Evolutionary conservation across 2,329 filamentous ascomycete genomes (phyloP).

Genomic region (Xylaria polymorpha): DNA sequence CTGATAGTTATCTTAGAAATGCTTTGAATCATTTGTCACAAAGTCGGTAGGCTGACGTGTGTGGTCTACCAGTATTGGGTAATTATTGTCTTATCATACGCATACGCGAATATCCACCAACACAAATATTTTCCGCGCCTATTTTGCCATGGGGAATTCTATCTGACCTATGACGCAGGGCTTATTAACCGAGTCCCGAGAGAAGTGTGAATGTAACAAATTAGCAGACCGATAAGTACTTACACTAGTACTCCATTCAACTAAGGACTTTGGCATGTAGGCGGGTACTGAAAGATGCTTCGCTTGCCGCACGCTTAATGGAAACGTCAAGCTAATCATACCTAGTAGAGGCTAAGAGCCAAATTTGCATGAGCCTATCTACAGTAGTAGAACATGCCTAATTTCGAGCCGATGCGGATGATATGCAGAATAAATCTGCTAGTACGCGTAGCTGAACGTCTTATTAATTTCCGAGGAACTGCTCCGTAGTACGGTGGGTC

Average conservation of each 20-base stretch:
- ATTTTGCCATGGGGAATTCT: not conserved
- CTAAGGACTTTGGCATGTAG: not conserved
- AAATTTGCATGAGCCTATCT: conserved; percentile 1
- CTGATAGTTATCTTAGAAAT: not conserved
- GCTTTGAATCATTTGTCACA: conserved; percentile 7
- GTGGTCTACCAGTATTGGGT: not conserved
- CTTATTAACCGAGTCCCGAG: not conserved
- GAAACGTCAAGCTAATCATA: not conserved
- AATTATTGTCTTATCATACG: not conserved
- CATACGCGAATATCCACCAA: not conserved
- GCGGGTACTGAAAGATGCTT: conserved; percentile 5
- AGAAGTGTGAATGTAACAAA: not conserved
- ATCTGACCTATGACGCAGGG: not conserved
- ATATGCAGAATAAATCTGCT: conserved; percentile 11
- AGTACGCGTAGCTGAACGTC: conserved; percentile 6
- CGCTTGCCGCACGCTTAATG: not conserved
- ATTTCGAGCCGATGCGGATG: conserved; percentile 3
- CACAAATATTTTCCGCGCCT: not conserved
- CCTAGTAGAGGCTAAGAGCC: not conserved
- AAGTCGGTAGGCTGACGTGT: conserved; percentile 13
- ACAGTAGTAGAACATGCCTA: not conserved
- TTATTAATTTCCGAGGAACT: conserved; percentile 21
- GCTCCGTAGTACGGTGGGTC: not conserved
- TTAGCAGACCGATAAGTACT: not conserved
- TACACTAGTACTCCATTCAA: not conserved